phyloP scores from a whole-genome alignment of 1,139 yeast genomes.

The Nadsonia starkeyi-henricii region DNA sequence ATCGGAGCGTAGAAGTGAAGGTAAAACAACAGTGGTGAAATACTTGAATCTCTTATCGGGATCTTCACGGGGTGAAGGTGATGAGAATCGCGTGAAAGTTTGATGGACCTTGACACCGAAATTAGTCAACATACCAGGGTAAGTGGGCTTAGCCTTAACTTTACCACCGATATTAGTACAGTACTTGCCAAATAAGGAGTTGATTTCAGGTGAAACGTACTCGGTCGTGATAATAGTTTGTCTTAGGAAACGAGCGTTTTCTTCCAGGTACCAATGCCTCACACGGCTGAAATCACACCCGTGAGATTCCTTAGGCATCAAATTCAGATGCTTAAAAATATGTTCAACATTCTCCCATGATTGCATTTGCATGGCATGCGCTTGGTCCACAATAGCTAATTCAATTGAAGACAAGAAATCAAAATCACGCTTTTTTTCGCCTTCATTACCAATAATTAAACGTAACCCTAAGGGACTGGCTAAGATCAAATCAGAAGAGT shows the following conservation, averaged over 20 bases:
- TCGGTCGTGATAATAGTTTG: conserved; percentile 69
- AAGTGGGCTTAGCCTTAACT: conserved; percentile 28
- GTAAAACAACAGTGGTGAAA: conserved; percentile 60
- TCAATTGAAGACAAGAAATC: conserved; percentile 88
- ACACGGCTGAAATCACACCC: conserved; percentile 88
- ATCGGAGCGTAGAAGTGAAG: conserved; percentile 46
- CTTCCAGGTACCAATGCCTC: conserved; percentile 85
- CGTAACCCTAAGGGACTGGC: conserved; percentile 91
- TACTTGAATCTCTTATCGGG: conserved; percentile 71
- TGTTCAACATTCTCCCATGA: conserved; percentile 74
- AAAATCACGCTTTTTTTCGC: conserved; percentile 24
- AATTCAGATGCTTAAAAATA: conserved; percentile 58
- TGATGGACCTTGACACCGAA: conserved; percentile 52
- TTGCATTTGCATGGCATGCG: conserved; percentile 83
- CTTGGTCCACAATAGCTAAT: conserved; percentile 61
- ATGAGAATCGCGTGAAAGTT: conserved; percentile 37
- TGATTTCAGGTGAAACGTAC: conserved; percentile 68
- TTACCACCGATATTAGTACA: conserved; percentile 57
- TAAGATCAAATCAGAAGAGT: conserved; percentile 69
- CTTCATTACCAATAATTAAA: conserved; percentile 49
- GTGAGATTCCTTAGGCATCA: conserved; percentile 61
- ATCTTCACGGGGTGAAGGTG: conserved; percentile 34
- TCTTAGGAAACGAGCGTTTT: conserved; percentile 57
- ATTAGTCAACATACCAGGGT: conserved; percentile 27
- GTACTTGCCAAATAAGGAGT: conserved; percentile 43